Percentiles rank a stretch among this genome's conserved stretches.
Conservation (phyloP, 148 eudicot genomes). For the Rhododendron williamsianum region DNA sequence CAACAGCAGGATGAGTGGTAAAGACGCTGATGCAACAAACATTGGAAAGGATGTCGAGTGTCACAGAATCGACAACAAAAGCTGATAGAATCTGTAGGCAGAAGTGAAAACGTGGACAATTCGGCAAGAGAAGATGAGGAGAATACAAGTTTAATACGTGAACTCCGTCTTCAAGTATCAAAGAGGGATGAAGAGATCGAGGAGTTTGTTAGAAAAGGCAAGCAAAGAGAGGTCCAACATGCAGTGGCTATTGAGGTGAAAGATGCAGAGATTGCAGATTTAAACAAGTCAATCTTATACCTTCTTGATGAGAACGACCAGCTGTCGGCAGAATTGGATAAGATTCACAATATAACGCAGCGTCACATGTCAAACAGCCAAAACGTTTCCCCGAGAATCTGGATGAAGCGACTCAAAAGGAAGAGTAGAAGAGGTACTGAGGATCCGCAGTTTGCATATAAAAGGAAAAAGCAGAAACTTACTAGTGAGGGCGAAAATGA, state of each 20-base stretch:
- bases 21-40: background rate
- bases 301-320: background rate
- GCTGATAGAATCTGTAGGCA: background rate
- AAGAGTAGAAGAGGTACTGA: background rate
- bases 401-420: background rate
- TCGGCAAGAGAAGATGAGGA: background rate
- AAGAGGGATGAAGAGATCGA: background rate
- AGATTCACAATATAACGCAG: background rate
- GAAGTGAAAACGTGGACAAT: background rate
- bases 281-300: background rate
- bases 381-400: background rate
- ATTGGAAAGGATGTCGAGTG: background rate
- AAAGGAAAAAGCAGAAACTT: background rate
- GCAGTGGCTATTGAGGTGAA: background rate
- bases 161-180: background rate
- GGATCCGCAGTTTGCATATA: background rate
- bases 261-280: background rate
- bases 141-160: background rate
- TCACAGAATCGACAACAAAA: too few species aligned
- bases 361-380: background rate
- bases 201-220: background rate
- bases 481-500: background rate
- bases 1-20: background rate
- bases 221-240: background rate
- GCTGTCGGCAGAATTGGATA: background rate